phyloP scores from a whole-genome alignment of 176 grass and related monocot species.

The Aegilops umbellulata region DNA sequence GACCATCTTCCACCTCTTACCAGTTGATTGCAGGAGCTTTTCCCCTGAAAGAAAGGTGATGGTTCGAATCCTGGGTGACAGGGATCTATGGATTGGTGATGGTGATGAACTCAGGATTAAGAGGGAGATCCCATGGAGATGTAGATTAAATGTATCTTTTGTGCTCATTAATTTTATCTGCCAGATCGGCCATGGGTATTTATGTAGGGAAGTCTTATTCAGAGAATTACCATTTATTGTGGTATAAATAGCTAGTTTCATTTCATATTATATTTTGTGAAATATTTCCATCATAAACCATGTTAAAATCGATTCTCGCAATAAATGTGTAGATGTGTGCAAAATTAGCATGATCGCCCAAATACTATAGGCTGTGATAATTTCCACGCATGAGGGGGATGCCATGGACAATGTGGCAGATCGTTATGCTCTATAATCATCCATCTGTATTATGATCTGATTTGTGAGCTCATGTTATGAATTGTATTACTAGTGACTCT shows the following conservation, averaged over 20 bases:
- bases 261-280: neutral
- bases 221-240: neutral
- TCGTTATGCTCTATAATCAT: neutral
- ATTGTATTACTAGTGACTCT: neutral
- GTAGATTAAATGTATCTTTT: neutral
- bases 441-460: neutral
- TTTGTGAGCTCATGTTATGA: neutral
- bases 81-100: neutral
- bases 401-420: neutral
- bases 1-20: neutral
- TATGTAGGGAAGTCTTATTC: neutral
- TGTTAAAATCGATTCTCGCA: neutral
- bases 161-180: neutral
- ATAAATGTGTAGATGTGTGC: neutral
- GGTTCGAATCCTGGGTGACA: neutral
- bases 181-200: neutral
- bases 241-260: neutral
- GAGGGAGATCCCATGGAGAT: conserved; percentile 1
- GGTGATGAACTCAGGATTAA: neutral
- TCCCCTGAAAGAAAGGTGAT: neutral
- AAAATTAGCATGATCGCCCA: neutral
- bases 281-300: neutral
- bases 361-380: neutral
- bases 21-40: neutral
- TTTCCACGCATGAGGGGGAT: neutral